A percentile compares a stretch with the other conserved stretches of the same genome.
Evolutionary conservation across 257 asterid genomes (phyloP).

Genomic region (Solanum chaucha): DNA sequence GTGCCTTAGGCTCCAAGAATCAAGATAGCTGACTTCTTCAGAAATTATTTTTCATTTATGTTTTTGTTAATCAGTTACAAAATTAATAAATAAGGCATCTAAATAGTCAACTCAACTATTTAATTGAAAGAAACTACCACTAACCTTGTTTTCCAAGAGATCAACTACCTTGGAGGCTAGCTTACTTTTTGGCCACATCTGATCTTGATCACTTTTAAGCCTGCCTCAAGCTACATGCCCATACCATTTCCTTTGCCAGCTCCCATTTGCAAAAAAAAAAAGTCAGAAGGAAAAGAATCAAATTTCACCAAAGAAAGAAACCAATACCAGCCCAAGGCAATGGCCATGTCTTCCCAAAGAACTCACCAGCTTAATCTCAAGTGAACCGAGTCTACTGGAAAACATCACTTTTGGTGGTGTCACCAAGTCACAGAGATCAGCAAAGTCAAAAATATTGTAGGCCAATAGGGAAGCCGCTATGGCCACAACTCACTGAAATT

Average conservation of each 20-base stretch:
- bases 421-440: constrained; percentile 25
- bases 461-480: not conserved
- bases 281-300: not conserved
- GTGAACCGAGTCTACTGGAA: not conserved
- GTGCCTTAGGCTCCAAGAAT: not conserved
- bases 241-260: not conserved
- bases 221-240: not conserved
- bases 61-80: not conserved
- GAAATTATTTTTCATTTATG: not conserved
- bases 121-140: not conserved
- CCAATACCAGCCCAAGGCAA: not conserved
- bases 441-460: not conserved
- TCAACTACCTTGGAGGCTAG: not conserved
- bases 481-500: constrained; percentile 12
- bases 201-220: not conserved
- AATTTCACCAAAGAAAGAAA: not conserved
- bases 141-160: not conserved
- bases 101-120: not conserved
- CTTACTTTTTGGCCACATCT: not conserved
- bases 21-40: not conserved
- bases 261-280: not conserved
- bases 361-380: constrained; percentile 4
- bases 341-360: constrained; percentile 38
- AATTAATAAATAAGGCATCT: not conserved
- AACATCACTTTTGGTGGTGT: constrained; percentile 19